phyloP scores from a whole-genome alignment of 257 asterid genomes.

The Ilex asprella region DNA sequence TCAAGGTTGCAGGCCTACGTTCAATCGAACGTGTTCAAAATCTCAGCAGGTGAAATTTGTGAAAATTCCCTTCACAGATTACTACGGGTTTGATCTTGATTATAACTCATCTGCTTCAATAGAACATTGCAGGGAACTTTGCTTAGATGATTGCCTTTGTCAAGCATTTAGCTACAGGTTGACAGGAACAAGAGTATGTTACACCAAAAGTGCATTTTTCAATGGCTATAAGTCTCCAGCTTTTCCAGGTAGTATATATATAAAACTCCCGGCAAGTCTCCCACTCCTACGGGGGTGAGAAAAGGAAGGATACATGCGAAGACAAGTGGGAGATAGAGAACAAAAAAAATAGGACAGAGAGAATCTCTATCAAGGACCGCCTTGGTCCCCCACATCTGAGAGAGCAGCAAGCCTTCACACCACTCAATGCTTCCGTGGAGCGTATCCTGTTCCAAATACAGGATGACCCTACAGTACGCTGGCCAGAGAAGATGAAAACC shows the following conservation, averaged over 20 bases:
- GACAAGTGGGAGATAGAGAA: no score
- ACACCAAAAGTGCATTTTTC: constrained; percentile 39
- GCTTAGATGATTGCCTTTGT: constrained; percentile 35
- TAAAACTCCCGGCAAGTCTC: constrained; percentile 46
- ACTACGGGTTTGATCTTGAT: constrained; percentile 56
- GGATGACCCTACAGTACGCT: no score
- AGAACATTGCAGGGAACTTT: constrained; percentile 31
- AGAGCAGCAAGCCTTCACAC: no score
- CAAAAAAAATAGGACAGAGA: no score
- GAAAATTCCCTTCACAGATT: constrained; percentile 50
- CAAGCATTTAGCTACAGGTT: constrained; percentile 45
- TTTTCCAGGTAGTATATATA: constrained; percentile 38
- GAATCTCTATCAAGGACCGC: no score
- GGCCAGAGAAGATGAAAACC: no score
- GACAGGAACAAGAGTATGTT: constrained; percentile 43
- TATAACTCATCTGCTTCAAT: constrained; percentile 13
- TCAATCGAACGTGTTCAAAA: constrained; percentile 19
- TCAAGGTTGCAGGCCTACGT: constrained; percentile 40
- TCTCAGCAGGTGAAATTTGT: constrained; percentile 32
- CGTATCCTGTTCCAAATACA: no score
- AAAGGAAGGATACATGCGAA: no score
- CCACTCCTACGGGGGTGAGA: no score
- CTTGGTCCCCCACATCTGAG: no score
- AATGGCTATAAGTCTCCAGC: constrained; percentile 49
- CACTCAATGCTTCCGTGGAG: no score